Evolutionary conservation across 345 rosid species (phyloP).

Genomic region (Viola odorata): DNA sequence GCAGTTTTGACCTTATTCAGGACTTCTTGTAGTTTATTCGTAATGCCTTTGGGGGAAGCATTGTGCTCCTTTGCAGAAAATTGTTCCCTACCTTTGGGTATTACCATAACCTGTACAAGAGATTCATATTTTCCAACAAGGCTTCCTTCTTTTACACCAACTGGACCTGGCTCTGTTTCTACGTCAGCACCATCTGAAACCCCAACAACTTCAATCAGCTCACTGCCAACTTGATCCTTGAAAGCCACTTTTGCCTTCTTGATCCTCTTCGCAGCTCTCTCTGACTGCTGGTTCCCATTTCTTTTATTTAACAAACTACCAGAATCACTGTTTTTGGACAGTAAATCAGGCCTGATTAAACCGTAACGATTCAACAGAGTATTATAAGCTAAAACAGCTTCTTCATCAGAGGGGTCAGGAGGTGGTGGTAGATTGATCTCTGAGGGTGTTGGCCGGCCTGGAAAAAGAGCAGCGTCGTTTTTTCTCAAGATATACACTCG

Average conservation of each 20-base stretch:
- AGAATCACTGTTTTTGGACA: constrained; percentile 22
- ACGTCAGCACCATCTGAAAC: constrained; percentile 90
- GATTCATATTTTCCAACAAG: constrained; percentile 91
- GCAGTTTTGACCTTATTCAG: constrained; percentile 54
- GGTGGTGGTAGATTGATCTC: constrained; percentile 69
- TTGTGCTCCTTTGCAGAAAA: constrained; percentile 35
- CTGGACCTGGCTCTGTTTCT: constrained; percentile 91
- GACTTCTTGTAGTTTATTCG: constrained; percentile 66
- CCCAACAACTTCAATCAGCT: constrained; percentile 85
- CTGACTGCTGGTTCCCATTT: constrained; percentile 21
- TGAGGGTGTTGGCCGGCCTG: constrained; percentile 45
- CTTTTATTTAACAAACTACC: constrained; percentile 14
- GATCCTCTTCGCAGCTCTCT: constrained; percentile 52
- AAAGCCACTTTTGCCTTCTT: constrained; percentile 61
- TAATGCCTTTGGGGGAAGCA: constrained; percentile 47
- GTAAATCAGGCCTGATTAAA: constrained; percentile 35
- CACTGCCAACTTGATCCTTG: constrained; percentile 86
- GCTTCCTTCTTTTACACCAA: constrained; percentile 89
- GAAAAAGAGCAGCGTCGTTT: constrained; percentile 75
- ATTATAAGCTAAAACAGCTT: constrained; percentile 77
- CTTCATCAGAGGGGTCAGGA: constrained; percentile 84
- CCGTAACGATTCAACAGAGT: constrained; percentile 78
- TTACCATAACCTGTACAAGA: constrained; percentile 61
- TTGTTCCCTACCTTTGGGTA: constrained; percentile 70
- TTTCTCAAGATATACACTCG: constrained; percentile 73